Evolutionary conservation across 139 green algal species (phyloP).

Genomic region (Haematococcus lacustris): DNA sequence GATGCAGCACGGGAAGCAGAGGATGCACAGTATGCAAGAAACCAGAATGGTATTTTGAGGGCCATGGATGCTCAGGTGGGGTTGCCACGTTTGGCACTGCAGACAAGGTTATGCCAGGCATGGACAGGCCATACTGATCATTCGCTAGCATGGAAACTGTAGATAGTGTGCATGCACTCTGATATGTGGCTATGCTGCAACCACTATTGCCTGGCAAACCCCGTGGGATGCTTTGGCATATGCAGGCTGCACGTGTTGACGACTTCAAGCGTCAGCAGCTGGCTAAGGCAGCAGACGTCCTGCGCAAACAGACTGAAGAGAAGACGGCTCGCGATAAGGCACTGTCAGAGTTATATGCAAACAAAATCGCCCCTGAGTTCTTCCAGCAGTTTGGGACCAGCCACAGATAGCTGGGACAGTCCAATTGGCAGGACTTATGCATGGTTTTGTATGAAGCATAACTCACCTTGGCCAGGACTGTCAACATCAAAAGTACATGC

Average conservation of each 20-base stretch:
- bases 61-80: conserved; percentile 29
- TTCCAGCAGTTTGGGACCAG: conserved; percentile 61
- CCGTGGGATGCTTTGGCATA: background rate
- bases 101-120: no score
- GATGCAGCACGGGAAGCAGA: conserved; percentile 22
- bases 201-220: background rate
- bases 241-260: conserved; percentile 19
- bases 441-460: no score
- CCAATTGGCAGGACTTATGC: no score
- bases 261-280: conserved; percentile 35
- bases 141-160: no score
- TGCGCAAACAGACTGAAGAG: conserved; percentile 38
- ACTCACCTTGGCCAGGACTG: no score
- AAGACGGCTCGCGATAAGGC: conserved; percentile 41
- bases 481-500: no score
- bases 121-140: no score
- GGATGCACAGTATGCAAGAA: conserved; percentile 27
- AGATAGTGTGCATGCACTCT: background rate
- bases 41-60: conserved; percentile 27
- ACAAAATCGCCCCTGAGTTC: conserved; percentile 39
- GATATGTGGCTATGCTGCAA: background rate
- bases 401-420: no score
- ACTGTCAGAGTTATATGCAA: conserved; percentile 33
- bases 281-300: conserved; percentile 12
- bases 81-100: background rate